Conservation (phyloP, 495 filamentous ascomycete genomes). For the Annulohypoxylon moriforme region DNA sequence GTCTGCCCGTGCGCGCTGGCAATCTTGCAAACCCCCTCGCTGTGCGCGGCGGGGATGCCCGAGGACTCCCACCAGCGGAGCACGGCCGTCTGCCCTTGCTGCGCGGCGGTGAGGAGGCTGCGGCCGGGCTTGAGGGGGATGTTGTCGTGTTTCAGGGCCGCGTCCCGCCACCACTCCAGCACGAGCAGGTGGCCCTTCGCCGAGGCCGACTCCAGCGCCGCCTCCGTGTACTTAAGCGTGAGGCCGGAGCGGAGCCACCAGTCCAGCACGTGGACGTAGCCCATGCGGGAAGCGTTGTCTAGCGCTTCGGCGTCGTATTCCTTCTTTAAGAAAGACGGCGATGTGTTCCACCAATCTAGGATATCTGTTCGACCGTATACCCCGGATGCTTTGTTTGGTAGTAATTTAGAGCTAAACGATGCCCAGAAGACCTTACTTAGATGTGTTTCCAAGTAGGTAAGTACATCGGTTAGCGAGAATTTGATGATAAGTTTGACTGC, state of each 20-base stretch:
- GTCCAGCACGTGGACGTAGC: constrained; percentile 84
- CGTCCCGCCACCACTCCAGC: constrained; percentile 89
- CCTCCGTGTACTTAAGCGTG: constrained; percentile 83
- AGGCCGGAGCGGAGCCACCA: constrained; percentile 91
- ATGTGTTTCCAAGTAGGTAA: constrained; percentile 82
- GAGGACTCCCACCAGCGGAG: constrained; percentile 87
- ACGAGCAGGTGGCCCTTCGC: constrained; percentile 84
- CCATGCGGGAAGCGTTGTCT: constrained; percentile 84
- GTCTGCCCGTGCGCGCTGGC: constrained; percentile 89
- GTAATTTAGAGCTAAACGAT: constrained; percentile 81
- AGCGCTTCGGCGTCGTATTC: constrained; percentile 80
- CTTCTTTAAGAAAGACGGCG: constrained; percentile 80
- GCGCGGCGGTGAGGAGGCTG: constrained; percentile 81
- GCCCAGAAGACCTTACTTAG: constrained; percentile 83
- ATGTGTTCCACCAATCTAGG: constrained; percentile 84
- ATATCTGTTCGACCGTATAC: constrained; percentile 88
- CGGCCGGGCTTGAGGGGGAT: constrained; percentile 78
- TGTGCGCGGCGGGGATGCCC: constrained; percentile 76
- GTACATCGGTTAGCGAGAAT: constrained; percentile 81
- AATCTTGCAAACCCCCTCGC: constrained; percentile 81
- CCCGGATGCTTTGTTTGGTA: constrained; percentile 85
- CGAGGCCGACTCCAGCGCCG: constrained; percentile 85
- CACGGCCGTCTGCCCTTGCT: constrained; percentile 75
- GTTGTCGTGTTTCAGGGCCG: constrained; percentile 56
- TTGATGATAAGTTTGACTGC: constrained; percentile 91